Base-by-base conservation (phyloP, 2,329 filamentous ascomycete species). In the Aspergillus intermedius region DNA sequence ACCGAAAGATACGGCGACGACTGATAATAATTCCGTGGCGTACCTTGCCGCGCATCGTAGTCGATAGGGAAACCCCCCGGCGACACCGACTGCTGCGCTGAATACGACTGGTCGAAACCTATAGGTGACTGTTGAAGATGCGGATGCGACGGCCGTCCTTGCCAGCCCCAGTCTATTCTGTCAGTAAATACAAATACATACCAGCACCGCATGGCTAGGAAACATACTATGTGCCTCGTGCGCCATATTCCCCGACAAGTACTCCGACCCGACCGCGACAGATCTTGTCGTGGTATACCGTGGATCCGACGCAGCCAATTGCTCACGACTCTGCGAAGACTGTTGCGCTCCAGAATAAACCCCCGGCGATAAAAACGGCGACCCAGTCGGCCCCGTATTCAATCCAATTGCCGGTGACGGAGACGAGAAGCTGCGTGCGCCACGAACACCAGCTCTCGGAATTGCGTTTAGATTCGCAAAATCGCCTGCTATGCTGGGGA, bases 151-250 rank as follows among this genome's bases (percentile, higher is more conserved):
- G 61, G 58, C 47, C 62, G 60, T 44, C 57, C 59, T 45, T 56
- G 56, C 64, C 64, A 67, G 34, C 48, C 51, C 55, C 65, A 66
- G 37, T 60, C 65, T 67, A 49, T 12, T 12, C 10, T 1, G 4
- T 43, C 15, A 23, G 54, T 65, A 45, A 64, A 59, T 47, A 40
- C 15, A 32, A 17, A 6, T 7, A 10, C 22, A 17, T 21, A 8
- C 19, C 2, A 2, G 13, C 5, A 23, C 15, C n/a, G 35, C 15
- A 25, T 34, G 21, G 9, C 6, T 28, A 42, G 42, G 13, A 40
- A 46, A 17, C 62, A 45, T 64, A 67, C 64, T 59, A 13, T 61
- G 55, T 44, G 59, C 47, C 40, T 64, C 60, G 25, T 62, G 62
- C 52, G 63, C 60, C 63, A 67, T 64, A 45, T 48, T 52, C 49